Base-by-base conservation (phyloP, 495 filamentous ascomycete species). In the Podospora pseudoanserina region DNA sequence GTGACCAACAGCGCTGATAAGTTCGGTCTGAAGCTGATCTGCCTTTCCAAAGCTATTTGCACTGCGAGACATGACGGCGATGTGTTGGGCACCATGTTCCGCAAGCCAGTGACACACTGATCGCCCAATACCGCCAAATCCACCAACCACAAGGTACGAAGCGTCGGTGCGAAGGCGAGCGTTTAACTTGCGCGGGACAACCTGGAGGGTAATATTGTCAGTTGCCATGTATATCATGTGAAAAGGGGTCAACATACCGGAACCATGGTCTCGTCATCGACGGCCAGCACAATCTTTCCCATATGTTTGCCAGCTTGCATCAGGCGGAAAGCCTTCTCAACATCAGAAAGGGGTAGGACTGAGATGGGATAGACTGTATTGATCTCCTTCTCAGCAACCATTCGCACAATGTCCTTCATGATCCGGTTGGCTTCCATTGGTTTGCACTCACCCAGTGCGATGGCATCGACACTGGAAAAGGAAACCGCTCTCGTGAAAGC, bases 91-190 rank as follows among this genome's bases (percentile, higher is more conserved):
- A 5, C 88, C 88, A 28, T 82, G 81, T 18, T 80, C 73, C 5
- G 81, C 83, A 76, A 91, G 79, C 86, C 86, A 89, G 2, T 74
- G 79, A 5, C 86, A 79, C 55, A 91, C 78, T 15, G 84, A 82
- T 34, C 84, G 77, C 4, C 89, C 88, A 16, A 92, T 81, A 15
- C 88, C 89, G 4, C 89, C 87, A 3, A 89, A 82, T 9, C 88
- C 86, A 18, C 89, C 87, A 39, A 87, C 81, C 3, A 91, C 77
- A 15, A 91, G 72, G 68, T 90, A 90, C 1, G 83, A 80, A 9
- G 80, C 85, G 68, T 87, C 76, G 1, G 75, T 58, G 18, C 73
- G 72, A 3, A 84, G 73, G 4, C 77, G 69, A 27, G 67, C 57
- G 5, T 56, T 54, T 23, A 20, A 16, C 0, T 59, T 34, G 5